Evolutionary conservation across 2,329 filamentous ascomycete genomes (phyloP).

Genomic region (Aspergillus tamarii): DNA sequence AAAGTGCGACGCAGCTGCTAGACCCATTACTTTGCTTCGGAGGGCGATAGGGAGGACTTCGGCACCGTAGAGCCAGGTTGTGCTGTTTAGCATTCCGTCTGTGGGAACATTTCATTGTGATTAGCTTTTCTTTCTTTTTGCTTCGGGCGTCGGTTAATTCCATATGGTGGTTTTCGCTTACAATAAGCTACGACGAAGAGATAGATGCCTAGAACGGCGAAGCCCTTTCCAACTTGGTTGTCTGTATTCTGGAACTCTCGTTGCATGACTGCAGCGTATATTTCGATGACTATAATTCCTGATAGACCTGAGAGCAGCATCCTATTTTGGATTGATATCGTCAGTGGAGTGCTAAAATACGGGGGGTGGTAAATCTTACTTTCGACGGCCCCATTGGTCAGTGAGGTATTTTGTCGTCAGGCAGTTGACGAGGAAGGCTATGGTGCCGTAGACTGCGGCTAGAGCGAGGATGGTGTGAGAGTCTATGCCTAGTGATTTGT

Average conservation of each 20-base stretch:
- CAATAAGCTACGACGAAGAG: constrained; percentile 61
- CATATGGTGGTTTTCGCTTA: constrained; percentile 32
- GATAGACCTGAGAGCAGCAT: constrained; percentile 60
- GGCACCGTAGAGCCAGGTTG: constrained; percentile 60
- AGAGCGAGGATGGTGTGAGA: constrained; percentile 56
- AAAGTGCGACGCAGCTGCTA: constrained; percentile 58
- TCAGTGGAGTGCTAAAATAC: not conserved
- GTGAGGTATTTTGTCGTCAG: constrained; percentile 57
- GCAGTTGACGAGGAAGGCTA: constrained; percentile 55
- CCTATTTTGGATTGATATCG: constrained; percentile 29
- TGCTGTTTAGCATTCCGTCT: constrained; percentile 58
- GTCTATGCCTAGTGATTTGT: constrained; percentile 58
- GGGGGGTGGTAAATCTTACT: constrained; percentile 34
- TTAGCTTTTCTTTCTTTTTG: constrained; percentile 1
- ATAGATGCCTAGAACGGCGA: constrained; percentile 63
- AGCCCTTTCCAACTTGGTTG: constrained; percentile 61
- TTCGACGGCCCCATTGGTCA: constrained; percentile 63
- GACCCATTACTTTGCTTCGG: constrained; percentile 59
- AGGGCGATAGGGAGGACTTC: constrained; percentile 59
- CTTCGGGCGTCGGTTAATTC: not conserved
- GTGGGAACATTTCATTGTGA: not conserved
- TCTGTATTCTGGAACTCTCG: constrained; percentile 58
- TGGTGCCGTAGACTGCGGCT: constrained; percentile 58
- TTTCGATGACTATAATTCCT: constrained; percentile 59
- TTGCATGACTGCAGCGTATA: constrained; percentile 64